phyloP scores from a whole-genome alignment of 495 filamentous ascomycete species.

The Tuber borchii region DNA sequence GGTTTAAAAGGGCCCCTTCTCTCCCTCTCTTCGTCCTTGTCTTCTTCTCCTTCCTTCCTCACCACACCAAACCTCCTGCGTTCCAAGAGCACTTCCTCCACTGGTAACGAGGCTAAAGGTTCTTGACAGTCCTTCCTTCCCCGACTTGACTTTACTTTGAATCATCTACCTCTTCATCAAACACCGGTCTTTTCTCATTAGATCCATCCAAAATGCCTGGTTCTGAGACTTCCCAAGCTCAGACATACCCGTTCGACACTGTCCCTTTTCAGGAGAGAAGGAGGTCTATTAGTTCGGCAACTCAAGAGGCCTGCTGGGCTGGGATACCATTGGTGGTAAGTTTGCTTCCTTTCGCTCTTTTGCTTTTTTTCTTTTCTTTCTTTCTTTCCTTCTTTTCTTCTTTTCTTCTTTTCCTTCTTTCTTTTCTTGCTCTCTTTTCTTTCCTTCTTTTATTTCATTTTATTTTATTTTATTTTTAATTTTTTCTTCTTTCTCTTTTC shows the following conservation, averaged over 20 bases:
- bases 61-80: neutral
- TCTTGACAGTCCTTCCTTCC: neutral
- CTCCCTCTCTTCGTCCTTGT: neutral
- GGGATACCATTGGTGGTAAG: slow-evolving; percentile 32
- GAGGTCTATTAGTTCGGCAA: slow-evolving; percentile 20
- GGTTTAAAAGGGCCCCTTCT: neutral
- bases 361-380: too few species aligned
- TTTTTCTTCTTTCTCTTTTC: neutral
- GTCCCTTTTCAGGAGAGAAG: slow-evolving; percentile 11
- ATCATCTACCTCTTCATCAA: neutral
- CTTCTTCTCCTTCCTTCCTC: neutral
- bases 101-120: neutral
- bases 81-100: neutral
- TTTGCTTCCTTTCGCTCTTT: neutral
- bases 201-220: neutral
- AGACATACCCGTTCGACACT: neutral
- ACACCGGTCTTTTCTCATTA: neutral
- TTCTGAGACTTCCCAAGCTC: neutral
- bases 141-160: neutral
- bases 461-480: too few species aligned
- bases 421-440: neutral
- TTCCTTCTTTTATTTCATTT: too few species aligned
- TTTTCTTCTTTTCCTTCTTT: neutral
- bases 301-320: slow-evolving; percentile 28
- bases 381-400: neutral